Evolutionary conservation across 192 early-diverging fungal genomes (phyloP), one percentile per base, ranked within the genome.

Genomic region (Podila clonocystis): DNA sequence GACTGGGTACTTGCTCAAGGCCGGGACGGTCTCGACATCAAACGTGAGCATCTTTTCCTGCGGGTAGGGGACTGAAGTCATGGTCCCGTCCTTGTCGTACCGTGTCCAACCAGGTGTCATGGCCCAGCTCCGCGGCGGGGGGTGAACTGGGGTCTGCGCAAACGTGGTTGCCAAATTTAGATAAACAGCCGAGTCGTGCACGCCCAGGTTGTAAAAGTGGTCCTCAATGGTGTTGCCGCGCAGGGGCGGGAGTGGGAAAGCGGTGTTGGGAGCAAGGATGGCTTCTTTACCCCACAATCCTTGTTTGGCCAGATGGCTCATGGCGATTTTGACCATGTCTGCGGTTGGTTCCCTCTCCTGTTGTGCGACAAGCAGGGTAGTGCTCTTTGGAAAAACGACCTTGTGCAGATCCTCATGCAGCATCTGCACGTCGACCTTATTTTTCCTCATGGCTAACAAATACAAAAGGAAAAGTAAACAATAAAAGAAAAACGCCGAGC

Each of bases 1-100:
- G 5, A 94, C 85, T 19, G 97, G 93, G 49, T 87, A 94, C 31
- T 89, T 91, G 29, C 92, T 89, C 30, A 93, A 82, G 12, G 77
- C 82, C 5, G 90, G 88, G 9, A 97, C 68, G 0, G 92, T 91
- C 83, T 99, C 97, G 6, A 94, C 91, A 82, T 97, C 97, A 83
- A 98, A 95, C 17, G 94, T 92, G 58, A 98, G 73, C 9, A 85
- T 85, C 29, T 89, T 88, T 34, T 93, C 95, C 20, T 68, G 67
- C 2, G 91, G 90, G 38, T 84, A 85, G 3, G 65, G 83, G 0
- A 94, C 92, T 24, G 36, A 29, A 8, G 28, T 30, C 8, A 57
- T 63, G 17, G 72, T 74, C 17, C 85, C 85, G 29, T 87, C 85
- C 4, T 67, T 30, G 17, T 73, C 83, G 68, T 99, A 99, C 3